These are phyloP conservation scores for Eucalyptus pauciflora DNA, from an alignment of 345 rosid species.

Conservation along the genomic window DNA sequence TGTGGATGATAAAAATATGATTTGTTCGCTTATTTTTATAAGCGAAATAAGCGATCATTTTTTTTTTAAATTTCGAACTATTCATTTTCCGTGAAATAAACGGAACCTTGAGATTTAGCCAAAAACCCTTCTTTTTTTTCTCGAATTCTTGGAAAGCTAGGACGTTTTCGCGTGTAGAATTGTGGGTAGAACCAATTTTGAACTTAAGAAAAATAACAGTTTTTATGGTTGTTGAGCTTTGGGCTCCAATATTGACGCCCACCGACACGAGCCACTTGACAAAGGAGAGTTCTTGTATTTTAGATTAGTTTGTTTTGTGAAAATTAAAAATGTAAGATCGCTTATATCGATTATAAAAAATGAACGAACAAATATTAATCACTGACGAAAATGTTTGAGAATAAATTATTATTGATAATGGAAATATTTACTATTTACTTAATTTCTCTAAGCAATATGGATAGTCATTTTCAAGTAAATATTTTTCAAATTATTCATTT, in stretches of 20 bases:
- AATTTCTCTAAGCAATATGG: neutral
- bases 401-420: neutral
- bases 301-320: neutral
- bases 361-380: neutral
- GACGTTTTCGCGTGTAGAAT: neutral
- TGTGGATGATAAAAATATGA: no score
- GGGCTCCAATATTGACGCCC: neutral
- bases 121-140: no score
- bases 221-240: neutral
- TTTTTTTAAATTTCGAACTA: no score
- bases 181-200: neutral
- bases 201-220: no score
- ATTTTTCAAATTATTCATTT: neutral
- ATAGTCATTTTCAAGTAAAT: neutral
- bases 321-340: no score
- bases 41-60: fast-evolving
- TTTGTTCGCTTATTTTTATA: no score
- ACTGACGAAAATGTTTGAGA: fast-evolving
- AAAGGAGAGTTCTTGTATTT: neutral
- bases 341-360: neutral
- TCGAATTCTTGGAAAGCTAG: neutral
- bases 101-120: fast-evolving
- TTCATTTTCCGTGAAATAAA: no score
- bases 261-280: neutral
- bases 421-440: neutral